Evolutionary conservation across 306 rosid species (phyloP).

Genomic region (Begonia loranthoides): DNA sequence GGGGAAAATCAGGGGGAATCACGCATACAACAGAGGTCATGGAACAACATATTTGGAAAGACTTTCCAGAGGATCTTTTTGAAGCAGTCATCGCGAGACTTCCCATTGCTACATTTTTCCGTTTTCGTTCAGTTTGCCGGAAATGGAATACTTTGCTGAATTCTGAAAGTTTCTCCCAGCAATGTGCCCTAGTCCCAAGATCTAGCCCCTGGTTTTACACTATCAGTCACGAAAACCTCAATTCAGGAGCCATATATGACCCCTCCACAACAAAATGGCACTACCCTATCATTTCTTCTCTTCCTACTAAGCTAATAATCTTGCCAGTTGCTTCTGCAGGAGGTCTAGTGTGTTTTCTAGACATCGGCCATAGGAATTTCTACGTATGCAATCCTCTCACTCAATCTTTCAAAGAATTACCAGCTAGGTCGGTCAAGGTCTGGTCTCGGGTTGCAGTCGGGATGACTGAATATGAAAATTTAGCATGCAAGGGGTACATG

Average conservation of each 20-base stretch:
- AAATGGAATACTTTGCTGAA: conserved; percentile 68
- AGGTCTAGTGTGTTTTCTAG: conserved; percentile 79
- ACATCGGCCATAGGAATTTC: conserved; percentile 52
- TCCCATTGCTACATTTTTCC: conserved; percentile 64
- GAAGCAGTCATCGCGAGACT: conserved; percentile 83
- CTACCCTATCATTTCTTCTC: conserved; percentile 47
- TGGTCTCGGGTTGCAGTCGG: conserved; percentile 75
- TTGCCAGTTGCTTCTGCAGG: conserved; percentile 92
- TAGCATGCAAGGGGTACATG: conserved; percentile 51
- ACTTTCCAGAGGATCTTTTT: conserved; percentile 72
- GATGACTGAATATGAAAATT: conserved; percentile 48
- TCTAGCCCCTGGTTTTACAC: conserved; percentile 80
- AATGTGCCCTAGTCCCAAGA: conserved; percentile 43
- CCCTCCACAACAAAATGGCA: conserved; percentile 85
- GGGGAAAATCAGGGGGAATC: conserved; percentile 32
- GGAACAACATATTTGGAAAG: conserved; percentile 73
- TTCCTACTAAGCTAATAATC: conserved; percentile 37
- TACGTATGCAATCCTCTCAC: conserved; percentile 83
- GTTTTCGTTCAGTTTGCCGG: conserved; percentile 67
- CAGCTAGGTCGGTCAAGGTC: conserved; percentile 57
- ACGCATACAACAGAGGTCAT: conserved; percentile 38
- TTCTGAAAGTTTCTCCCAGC: conserved; percentile 61
- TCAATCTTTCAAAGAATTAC: conserved; percentile 79
- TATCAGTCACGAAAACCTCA: conserved; percentile 52
- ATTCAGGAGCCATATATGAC: conserved; percentile 78